Evolutionary conservation across 371 early-diverging fungal species (phyloP).

Genomic region (Zychaea mexicana): DNA sequence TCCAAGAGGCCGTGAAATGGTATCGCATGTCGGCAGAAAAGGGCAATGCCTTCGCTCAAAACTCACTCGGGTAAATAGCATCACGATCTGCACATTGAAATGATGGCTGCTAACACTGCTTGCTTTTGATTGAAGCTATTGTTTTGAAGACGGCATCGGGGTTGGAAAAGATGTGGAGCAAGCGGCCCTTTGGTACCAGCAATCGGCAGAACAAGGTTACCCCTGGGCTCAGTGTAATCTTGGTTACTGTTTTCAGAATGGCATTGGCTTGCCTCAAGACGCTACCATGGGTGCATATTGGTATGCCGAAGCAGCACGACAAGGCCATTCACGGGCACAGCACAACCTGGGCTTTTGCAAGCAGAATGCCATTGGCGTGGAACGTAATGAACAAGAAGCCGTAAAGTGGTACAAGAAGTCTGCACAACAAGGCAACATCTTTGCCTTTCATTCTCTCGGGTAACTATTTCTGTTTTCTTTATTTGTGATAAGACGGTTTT

Average conservation of each 20-base stretch:
- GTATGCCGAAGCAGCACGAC: conserved; percentile 78
- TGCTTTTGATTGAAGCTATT: conserved; percentile 32
- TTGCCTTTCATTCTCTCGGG: conserved; percentile 83
- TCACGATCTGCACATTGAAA: too few relatives aligned
- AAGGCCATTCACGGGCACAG: conserved; percentile 84
- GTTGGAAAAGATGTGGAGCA: conserved; percentile 41
- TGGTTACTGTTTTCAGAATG: conserved; percentile 84
- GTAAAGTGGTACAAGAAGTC: conserved; percentile 70
- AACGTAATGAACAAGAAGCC: conserved; percentile 60
- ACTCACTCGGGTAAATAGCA: conserved; percentile 63
- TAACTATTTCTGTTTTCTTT: conserved; percentile 28
- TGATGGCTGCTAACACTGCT: background rate
- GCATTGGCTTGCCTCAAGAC: conserved; percentile 74
- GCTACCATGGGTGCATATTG: conserved; percentile 70
- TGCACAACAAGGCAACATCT: conserved; percentile 74
- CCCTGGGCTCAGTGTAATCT: conserved; percentile 74
- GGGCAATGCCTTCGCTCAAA: conserved; percentile 82
- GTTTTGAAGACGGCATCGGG: conserved; percentile 80
- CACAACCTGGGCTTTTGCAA: conserved; percentile 88
- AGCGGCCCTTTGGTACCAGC: conserved; percentile 67
- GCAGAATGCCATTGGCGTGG: conserved; percentile 79
- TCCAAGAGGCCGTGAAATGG: conserved; percentile 71
- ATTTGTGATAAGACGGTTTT: too few relatives aligned
- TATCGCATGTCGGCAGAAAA: conserved; percentile 70
- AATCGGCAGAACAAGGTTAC: conserved; percentile 65